Base-by-base conservation (phyloP, 305 asterid genomes). In the Plantago coronopus region DNA sequence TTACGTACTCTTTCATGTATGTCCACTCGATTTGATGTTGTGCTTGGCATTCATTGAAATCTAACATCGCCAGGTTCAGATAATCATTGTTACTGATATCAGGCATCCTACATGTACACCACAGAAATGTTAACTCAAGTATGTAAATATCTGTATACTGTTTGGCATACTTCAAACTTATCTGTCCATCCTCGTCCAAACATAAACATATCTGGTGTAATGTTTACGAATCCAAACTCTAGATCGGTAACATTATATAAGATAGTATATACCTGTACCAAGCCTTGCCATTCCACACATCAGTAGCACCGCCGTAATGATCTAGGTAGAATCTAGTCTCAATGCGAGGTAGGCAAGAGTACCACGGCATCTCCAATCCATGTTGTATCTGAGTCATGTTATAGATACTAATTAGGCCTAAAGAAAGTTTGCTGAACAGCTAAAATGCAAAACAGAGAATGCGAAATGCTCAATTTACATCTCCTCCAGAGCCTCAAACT, bases 121-220 rank as follows among this genome's bases (percentile, higher is more conserved):
- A n/a, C 67, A 72, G 31, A 71, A 80, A 31, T 80, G 78, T 13
- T 80, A n/a, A n/a, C n/a, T n/a, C n/a, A n/a, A n/a, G n/a, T n/a
- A n/a, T n/a, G n/a, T n/a, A n/a, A n/a, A n/a, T n/a, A n/a, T n/a
- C n/a, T n/a, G n/a, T n/a, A n/a, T n/a, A n/a, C n/a, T n/a, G n/a
- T n/a, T n/a, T n/a, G n/a, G n/a, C n/a, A n/a, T n/a, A n/a, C n/a
- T n/a, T n/a, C n/a, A n/a, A n/a, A n/a, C n/a, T n/a, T n/a, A n/a
- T n/a, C n/a, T n/a, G n/a, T n/a, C n/a, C n/a, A n/a, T n/a, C n/a
- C n/a, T n/a, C n/a, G n/a, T n/a, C n/a, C n/a, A n/a, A n/a, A n/a
- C n/a, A n/a, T n/a, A n/a, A n/a, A n/a, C n/a, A n/a, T n/a, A n/a
- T n/a, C n/a, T n/a, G n/a, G n/a, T n/a, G n/a, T n/a, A n/a, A n/a